phyloP scores from a whole-genome alignment of 345 rosid species.

The Boechera divaricarpa region DNA sequence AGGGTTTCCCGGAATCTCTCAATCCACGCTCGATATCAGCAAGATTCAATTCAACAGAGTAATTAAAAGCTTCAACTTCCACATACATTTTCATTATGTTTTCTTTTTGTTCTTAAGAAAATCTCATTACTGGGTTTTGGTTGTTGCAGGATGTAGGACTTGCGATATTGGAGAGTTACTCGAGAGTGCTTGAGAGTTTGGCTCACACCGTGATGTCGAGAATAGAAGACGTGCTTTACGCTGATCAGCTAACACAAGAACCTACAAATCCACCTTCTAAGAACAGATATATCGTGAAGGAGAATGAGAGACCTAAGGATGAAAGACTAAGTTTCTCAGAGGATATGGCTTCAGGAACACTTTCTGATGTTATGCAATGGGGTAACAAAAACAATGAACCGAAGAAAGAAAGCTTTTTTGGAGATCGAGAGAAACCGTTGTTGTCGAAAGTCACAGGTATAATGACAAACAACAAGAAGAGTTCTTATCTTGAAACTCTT shows the following conservation, averaged over 20 bases:
- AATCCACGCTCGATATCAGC: constrained; percentile 82
- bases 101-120: not conserved
- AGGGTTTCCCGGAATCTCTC: constrained; percentile 77
- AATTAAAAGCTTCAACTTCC: constrained; percentile 4
- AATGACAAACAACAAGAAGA: constrained; percentile 54
- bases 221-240: constrained; percentile 79
- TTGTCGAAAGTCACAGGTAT: constrained; percentile 50
- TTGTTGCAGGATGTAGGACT: constrained; percentile 78
- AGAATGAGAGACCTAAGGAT: constrained; percentile 40
- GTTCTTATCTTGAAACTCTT: constrained; percentile 66
- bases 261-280: constrained; percentile 52
- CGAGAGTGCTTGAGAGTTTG: constrained; percentile 83
- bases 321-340: constrained; percentile 38
- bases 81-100: not conserved
- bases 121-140: not conserved
- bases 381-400: constrained; percentile 50
- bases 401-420: constrained; percentile 52
- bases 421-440: constrained; percentile 50
- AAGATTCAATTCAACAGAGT: constrained; percentile 71
- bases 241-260: constrained; percentile 61
- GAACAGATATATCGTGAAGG: constrained; percentile 43
- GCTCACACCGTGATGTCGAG: constrained; percentile 78
- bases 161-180: constrained; percentile 83
- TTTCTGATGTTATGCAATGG: constrained; percentile 88
- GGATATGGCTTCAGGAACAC: constrained; percentile 51